Conservation (phyloP, 2,329 filamentous ascomycete genomes). For the Teratosphaeria gauchensis region DNA sequence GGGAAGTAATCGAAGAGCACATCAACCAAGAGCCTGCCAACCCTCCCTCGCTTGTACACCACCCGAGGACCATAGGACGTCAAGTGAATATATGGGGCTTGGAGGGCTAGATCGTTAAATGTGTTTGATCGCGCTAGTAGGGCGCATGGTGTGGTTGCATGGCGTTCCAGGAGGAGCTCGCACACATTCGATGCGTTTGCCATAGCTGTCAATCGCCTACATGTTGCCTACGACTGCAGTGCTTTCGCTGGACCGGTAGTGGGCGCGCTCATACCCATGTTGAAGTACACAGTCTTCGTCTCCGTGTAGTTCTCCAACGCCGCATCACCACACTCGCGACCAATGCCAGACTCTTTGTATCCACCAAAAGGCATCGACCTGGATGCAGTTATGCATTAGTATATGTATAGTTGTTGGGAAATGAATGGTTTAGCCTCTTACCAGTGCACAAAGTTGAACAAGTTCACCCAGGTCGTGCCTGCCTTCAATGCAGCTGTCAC, state of each 20-base stretch:
- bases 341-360: slow-evolving; percentile 41
- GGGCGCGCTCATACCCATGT: slow-evolving; percentile 11
- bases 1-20: not conserved
- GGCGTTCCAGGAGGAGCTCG: too few species aligned
- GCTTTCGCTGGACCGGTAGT: not conserved
- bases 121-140: too few species aligned
- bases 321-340: slow-evolving; percentile 36
- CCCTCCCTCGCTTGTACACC: too few species aligned
- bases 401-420: not conserved
- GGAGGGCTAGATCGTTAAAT: too few species aligned
- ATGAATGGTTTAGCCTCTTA: slow-evolving; percentile 3
- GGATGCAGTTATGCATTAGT: slow-evolving; percentile 7
- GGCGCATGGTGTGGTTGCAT: too few species aligned
- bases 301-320: slow-evolving; percentile 19
- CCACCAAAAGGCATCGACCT: slow-evolving; percentile 39
- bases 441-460: slow-evolving; percentile 14
- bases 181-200: not conserved
- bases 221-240: not conserved
- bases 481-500: slow-evolving; percentile 42
- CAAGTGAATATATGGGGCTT: too few species aligned
- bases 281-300: slow-evolving; percentile 29
- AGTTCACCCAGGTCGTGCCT: slow-evolving; percentile 46
- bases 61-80: too few species aligned
- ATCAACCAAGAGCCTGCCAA: too few species aligned
- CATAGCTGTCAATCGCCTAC: not conserved